Evolutionary conservation across 2,329 filamentous ascomycete species (phyloP).

Genomic region (Aspergillus floridensis): DNA sequence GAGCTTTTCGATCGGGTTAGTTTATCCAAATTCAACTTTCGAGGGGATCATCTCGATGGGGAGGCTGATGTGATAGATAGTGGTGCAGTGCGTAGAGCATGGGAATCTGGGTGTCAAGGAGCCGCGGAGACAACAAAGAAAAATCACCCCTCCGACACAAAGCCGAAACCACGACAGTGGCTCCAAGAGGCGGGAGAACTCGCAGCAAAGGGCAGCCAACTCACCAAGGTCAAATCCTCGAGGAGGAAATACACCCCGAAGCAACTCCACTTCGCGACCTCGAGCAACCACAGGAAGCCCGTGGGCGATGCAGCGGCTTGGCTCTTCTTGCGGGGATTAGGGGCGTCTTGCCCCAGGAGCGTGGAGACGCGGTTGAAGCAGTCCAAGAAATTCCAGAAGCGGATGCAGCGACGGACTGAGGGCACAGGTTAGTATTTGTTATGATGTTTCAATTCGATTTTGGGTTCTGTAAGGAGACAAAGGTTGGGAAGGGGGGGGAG

Average conservation of each 20-base stretch:
- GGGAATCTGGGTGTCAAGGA: too few species aligned
- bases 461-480: neutral
- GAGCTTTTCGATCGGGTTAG: slow-evolving; percentile 24
- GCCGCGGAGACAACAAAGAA: too few species aligned
- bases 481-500: neutral
- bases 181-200: too few species aligned
- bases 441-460: too few species aligned
- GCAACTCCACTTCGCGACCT: slow-evolving; percentile 57
- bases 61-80: too few species aligned
- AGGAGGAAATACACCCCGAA: slow-evolving; percentile 66
- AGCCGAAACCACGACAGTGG: too few species aligned
- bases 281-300: slow-evolving; percentile 39
- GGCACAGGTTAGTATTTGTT: neutral
- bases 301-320: neutral
- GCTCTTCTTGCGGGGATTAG: slow-evolving; percentile 1
- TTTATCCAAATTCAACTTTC: slow-evolving; percentile 20
- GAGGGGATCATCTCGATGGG: too few species aligned
- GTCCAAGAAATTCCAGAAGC: slow-evolving; percentile 67
- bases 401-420: slow-evolving; percentile 60
- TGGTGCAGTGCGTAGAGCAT: neutral
- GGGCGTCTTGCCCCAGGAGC: slow-evolving; percentile 31
- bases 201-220: slow-evolving; percentile 49
- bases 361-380: slow-evolving; percentile 54
- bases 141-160: too few species aligned
- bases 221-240: slow-evolving; percentile 62